These are phyloP conservation scores for Aspergillus haitiensis DNA, from an alignment of 495 filamentous ascomycete species.

Conservation along the genomic window DNA sequence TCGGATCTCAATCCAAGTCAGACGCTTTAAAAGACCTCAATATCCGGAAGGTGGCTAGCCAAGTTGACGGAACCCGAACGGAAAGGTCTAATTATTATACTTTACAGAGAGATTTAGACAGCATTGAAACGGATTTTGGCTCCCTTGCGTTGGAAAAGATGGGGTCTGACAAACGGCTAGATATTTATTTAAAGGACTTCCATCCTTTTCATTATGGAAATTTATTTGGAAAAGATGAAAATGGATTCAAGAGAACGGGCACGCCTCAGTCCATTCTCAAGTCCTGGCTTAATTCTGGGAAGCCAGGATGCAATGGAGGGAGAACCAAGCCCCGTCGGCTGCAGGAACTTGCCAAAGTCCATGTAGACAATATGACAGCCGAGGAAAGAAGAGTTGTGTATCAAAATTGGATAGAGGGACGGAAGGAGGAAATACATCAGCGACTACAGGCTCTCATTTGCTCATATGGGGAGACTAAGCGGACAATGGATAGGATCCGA, in stretches of 20 bases:
- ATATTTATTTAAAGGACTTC: not conserved
- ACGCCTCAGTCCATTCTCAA: not conserved
- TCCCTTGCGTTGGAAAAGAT: not conserved
- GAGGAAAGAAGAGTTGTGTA: not conserved
- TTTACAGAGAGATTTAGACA: constrained; percentile 16
- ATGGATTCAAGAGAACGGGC: not conserved
- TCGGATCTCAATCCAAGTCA: constrained; percentile 66
- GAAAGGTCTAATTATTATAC: constrained; percentile 35
- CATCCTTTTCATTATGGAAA: not conserved
- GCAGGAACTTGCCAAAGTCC: not conserved
- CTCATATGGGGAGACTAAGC: constrained; percentile 35
- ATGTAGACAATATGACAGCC: not conserved
- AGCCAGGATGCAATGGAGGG: not conserved
- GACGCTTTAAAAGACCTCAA: constrained; percentile 44
- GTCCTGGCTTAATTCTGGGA: not conserved
- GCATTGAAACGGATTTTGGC: not conserved
- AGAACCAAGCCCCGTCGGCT: not conserved
- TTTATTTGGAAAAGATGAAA: not conserved
- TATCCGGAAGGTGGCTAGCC: constrained; percentile 40
- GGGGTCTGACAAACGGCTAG: not conserved
- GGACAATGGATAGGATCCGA: constrained; percentile 31
- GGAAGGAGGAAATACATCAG: constrained; percentile 29
- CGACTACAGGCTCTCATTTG: constrained; percentile 34
- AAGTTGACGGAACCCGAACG: constrained; percentile 35
- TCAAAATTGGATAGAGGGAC: constrained; percentile 10